These are phyloP conservation scores for Neurospora intermedia DNA, from an alignment of 495 filamentous ascomycete genomes.

Conservation along the genomic window DNA sequence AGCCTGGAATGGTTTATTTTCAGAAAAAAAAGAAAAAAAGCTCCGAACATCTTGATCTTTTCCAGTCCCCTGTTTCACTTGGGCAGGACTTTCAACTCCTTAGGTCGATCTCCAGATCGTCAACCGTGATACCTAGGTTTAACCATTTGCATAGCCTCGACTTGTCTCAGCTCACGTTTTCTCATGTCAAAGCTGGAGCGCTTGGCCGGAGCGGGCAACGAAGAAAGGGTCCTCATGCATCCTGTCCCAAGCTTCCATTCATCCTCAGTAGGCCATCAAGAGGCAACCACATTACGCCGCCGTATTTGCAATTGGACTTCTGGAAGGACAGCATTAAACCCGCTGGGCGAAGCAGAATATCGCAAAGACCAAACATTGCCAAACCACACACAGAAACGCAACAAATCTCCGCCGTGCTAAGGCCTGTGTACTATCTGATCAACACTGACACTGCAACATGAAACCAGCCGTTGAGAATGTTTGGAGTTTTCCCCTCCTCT, in stretches of 20 bases:
- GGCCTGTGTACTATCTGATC: not conserved
- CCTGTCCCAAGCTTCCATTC: not conserved
- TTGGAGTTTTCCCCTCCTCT: not conserved
- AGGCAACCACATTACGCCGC: not conserved
- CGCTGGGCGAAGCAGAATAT: not conserved
- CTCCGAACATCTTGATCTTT: not conserved
- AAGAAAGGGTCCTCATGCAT: not conserved
- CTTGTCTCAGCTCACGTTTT: not conserved
- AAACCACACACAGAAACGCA: not conserved
- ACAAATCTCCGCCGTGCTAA: not conserved
- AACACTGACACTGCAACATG: not conserved
- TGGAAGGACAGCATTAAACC: not conserved
- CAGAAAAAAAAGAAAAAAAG: not conserved
- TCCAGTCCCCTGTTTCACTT: not conserved
- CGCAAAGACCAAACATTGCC: not conserved
- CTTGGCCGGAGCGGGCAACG: not conserved
- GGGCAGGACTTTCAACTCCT: not conserved
- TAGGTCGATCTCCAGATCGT: not conserved
- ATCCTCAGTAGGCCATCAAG: not conserved
- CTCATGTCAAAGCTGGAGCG: not conserved
- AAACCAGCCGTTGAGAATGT: not conserved
- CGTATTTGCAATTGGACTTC: not conserved
- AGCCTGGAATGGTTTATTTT: not conserved
- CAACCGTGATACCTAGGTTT: not conserved
- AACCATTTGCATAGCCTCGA: too few relatives aligned